Base-by-base conservation (phyloP, 2,329 filamentous ascomycete genomes). In the Blastomyces gilchristii region DNA sequence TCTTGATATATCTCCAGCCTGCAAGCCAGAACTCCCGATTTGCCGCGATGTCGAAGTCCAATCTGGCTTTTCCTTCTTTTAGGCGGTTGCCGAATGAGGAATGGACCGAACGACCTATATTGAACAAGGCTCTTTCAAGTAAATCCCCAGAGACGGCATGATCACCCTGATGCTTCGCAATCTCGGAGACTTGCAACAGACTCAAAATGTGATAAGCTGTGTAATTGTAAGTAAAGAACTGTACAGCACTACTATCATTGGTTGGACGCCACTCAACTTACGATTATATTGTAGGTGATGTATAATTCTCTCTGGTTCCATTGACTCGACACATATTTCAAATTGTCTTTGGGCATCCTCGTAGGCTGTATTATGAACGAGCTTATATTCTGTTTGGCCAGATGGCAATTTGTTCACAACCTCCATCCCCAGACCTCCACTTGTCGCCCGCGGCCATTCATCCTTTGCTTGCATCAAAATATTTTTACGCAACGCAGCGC, bases 1-100 rank as follows among this genome's bases (percentile, higher is more conserved):
- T 94, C 68, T 84, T 85, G 69, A 97, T 87, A 70, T 97, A 97
- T 68, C 92, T 86, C 80, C 91, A 96, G 9, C 87, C 89, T 1
- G 91, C 89, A 45, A 97, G 84, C 87, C 90, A 96, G 67, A 99
- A 86, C 74, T 97, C 93, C 53, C 94, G 84, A 73, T 97, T 97
- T 73, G 96, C 92, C 0, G 88, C 87, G 47, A 90, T 82, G 25
- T 82, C 77, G 72, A 97, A 97, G 71, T 93, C 85, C 11, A 99
- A 78, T 18, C 90, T 83, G 6, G 91, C 92, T 68, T 86, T 86
- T 43, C 94, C 94, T 71, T 87, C 83, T 62, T 88, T 83, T 6
- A 99, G 76, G 66, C 87, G 87, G 63, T 85, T 84, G 8, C 87
- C 82, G 73, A 97, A 99, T 0, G 88, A 85, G 9, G 90, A 93